Conservation (phyloP, 2,329 filamentous ascomycete genomes). For the Fusarium agapanthi region DNA sequence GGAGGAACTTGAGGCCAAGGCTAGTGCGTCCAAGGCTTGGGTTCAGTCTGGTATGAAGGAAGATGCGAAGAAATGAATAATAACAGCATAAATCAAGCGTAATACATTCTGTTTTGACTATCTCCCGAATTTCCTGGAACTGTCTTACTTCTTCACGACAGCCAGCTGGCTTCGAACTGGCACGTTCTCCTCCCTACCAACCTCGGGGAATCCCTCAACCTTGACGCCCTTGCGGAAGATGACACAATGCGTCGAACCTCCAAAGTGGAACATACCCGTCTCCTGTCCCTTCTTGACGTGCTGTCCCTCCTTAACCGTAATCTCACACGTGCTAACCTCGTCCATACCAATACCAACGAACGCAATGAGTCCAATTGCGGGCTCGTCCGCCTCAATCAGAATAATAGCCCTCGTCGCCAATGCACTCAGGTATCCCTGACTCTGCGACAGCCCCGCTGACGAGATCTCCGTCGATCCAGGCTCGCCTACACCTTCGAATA, state of each 20-base stretch:
- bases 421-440: slow-evolving; percentile 72
- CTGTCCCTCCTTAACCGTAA: slow-evolving; percentile 73
- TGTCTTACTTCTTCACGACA: slow-evolving; percentile 35
- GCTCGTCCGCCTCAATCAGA: slow-evolving; percentile 75
- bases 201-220: slow-evolving; percentile 51
- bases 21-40: slow-evolving; percentile 66
- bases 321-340: slow-evolving; percentile 78
- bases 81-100: not conserved
- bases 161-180: slow-evolving; percentile 51
- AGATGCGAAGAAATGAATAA: slow-evolving; percentile 62
- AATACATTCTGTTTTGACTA: not conserved
- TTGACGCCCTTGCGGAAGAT: slow-evolving; percentile 69
- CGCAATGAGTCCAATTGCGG: slow-evolving; percentile 72
- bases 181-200: slow-evolving; percentile 50
- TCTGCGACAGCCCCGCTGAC: slow-evolving; percentile 54
- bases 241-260: slow-evolving; percentile 75
- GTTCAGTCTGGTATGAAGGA: slow-evolving; percentile 75
- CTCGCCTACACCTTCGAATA: slow-evolving; percentile 49
- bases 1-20: slow-evolving; percentile 66
- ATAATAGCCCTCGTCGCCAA: slow-evolving; percentile 76
- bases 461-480: slow-evolving; percentile 48
- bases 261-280: slow-evolving; percentile 82
- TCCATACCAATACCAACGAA: slow-evolving; percentile 80
- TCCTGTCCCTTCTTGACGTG: slow-evolving; percentile 74
- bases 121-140: not conserved